These are phyloP conservation scores for Pichia sp. DNA, from an alignment of 1,139 yeast genomes.

Conservation along the genomic window DNA sequence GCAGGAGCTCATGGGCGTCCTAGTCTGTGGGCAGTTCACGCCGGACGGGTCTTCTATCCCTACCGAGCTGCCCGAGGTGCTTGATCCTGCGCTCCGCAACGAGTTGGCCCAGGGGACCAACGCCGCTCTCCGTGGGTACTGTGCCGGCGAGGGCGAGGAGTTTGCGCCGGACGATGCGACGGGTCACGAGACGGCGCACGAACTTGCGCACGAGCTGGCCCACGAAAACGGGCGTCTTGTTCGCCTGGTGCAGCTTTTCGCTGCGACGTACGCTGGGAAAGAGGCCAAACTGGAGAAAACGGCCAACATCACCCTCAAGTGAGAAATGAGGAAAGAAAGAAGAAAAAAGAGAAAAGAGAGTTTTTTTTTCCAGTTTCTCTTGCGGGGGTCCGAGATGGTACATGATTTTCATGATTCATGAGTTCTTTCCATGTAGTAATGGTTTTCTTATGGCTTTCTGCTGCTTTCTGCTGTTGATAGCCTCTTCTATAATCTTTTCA, in stretches of 20 bases:
- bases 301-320: not conserved
- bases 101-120: not conserved
- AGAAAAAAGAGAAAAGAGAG: not conserved
- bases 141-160: not conserved
- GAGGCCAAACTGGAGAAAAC: not conserved
- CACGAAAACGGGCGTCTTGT: constrained; percentile 39
- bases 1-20: constrained; percentile 58
- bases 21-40: not conserved
- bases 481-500: not conserved
- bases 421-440: too few relatives aligned
- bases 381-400: not conserved
- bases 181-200: not conserved
- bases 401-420: not conserved
- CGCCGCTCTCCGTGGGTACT: not conserved
- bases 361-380: too few relatives aligned
- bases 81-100: not conserved
- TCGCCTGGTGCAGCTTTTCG: constrained; percentile 52
- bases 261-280: constrained; percentile 32
- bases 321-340: not conserved
- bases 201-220: constrained; percentile 29
- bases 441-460: too few relatives aligned
- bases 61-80: not conserved
- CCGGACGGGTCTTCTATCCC: too few relatives aligned
- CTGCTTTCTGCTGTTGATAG: too few relatives aligned
- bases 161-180: not conserved